Evolutionary conservation across 306 rosid genomes (phyloP).

Genomic region (Morella rubra): DNA sequence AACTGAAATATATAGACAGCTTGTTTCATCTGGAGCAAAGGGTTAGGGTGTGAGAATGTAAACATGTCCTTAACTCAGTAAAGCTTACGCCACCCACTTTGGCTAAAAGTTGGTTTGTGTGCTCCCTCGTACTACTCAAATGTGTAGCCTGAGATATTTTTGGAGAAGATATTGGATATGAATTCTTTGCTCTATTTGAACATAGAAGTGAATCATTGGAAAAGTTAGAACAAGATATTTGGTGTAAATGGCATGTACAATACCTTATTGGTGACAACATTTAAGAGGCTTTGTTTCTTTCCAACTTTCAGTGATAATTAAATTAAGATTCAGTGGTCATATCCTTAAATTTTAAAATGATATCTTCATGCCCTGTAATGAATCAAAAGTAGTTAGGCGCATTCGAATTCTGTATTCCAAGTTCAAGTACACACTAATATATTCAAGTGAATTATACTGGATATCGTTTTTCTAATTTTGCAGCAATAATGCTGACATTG

Average conservation of each 20-base stretch:
- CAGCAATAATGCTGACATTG: background rate
- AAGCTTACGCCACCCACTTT: background rate
- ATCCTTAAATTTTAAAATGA: background rate
- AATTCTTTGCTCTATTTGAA: background rate
- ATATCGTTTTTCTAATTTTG: slow-evolving; percentile 2
- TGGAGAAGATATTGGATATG: background rate
- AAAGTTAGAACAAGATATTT: background rate
- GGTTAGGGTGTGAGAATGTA: background rate
- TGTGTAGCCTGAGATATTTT: background rate
- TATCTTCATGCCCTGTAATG: background rate
- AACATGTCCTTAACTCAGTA: background rate
- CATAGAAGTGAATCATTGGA: background rate
- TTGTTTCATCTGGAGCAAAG: background rate
- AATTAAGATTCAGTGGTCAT: background rate
- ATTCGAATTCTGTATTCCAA: background rate
- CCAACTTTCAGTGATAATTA: background rate
- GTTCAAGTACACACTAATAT: background rate
- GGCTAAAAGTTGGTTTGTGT: background rate
- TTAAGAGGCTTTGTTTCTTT: background rate
- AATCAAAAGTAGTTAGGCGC: background rate
- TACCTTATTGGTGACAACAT: background rate
- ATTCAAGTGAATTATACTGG: background rate
- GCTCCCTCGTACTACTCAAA: background rate
- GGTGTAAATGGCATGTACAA: background rate
- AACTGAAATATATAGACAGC: background rate